These are phyloP conservation scores for Metarhizium album DNA, from an alignment of 2,329 filamentous ascomycete species.

Conservation along the genomic window DNA sequence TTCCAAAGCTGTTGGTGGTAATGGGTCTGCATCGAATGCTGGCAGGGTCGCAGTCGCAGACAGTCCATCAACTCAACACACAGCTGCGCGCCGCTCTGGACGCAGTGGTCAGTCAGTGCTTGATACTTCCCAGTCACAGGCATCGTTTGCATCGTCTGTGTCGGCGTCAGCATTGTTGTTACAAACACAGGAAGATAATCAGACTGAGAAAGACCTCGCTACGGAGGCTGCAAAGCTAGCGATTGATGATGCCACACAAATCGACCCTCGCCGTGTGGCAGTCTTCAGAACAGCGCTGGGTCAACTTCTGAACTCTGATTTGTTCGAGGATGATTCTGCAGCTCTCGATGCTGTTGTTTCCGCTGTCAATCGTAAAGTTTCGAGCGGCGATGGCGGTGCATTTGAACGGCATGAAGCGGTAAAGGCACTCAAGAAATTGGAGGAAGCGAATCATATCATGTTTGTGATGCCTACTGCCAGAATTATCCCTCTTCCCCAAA, in stretches of 20 bases:
- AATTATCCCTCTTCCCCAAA: not conserved
- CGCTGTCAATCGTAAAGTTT: constrained; percentile 67
- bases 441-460: constrained; percentile 85
- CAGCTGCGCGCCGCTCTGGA: constrained; percentile 31
- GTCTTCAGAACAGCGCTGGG: constrained; percentile 75
- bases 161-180: constrained; percentile 59
- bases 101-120: constrained; percentile 26
- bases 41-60: constrained; percentile 27
- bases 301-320: constrained; percentile 64
- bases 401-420: constrained; percentile 67
- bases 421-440: constrained; percentile 68
- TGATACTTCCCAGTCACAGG: constrained; percentile 31
- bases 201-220: constrained; percentile 35
- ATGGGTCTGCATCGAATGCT: constrained; percentile 29
- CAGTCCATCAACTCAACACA: constrained; percentile 12
- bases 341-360: constrained; percentile 62
- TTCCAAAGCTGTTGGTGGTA: constrained; percentile 16
- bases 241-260: constrained; percentile 33
- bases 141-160: constrained; percentile 69
- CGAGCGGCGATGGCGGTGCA: constrained; percentile 36
- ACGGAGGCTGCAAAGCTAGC: constrained; percentile 30
- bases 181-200: constrained; percentile 30
- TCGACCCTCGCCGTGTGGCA: constrained; percentile 52
- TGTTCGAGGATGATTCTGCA: constrained; percentile 85
- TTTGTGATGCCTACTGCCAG: constrained; percentile 37